Evolutionary conservation across 2,329 filamentous ascomycete genomes (phyloP).

Genomic region (Podosphaera fusca): DNA sequence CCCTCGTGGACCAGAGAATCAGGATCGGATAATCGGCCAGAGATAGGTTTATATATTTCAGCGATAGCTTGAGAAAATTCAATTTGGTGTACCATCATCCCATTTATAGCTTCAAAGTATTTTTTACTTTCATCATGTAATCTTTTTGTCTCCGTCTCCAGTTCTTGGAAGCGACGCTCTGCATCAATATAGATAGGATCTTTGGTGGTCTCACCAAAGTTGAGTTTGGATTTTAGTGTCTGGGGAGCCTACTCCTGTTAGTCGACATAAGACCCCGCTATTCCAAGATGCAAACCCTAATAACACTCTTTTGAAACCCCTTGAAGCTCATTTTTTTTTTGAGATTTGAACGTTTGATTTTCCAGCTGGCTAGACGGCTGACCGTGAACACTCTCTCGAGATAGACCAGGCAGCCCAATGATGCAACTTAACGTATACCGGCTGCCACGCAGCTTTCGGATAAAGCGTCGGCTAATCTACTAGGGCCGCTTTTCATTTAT

Average conservation of each 20-base stretch:
- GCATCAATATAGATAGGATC: constrained; percentile 88
- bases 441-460: too few species aligned
- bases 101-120: constrained; percentile 94
- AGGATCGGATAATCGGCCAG: constrained; percentile 82
- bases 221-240: constrained; percentile 76
- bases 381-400: too few species aligned
- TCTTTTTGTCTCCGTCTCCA: constrained; percentile 89
- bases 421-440: too few species aligned
- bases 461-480: too few species aligned
- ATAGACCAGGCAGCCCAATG: too few species aligned
- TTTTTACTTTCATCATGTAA: constrained; percentile 92
- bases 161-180: constrained; percentile 77
- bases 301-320: constrained; percentile 77
- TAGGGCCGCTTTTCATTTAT: too few species aligned
- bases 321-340: constrained; percentile 58
- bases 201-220: constrained; percentile 85
- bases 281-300: constrained; percentile 36
- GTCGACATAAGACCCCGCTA: constrained; percentile 8
- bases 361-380: too few species aligned
- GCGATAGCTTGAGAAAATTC: constrained; percentile 91
- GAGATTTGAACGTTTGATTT: not conserved
- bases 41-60: constrained; percentile 96
- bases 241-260: constrained; percentile 47
- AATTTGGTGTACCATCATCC: constrained; percentile 93
- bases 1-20: constrained; percentile 60